These are phyloP conservation scores for Aquilaria yunnanensis DNA, from an alignment of 345 rosid genomes.

Conservation along the genomic window DNA sequence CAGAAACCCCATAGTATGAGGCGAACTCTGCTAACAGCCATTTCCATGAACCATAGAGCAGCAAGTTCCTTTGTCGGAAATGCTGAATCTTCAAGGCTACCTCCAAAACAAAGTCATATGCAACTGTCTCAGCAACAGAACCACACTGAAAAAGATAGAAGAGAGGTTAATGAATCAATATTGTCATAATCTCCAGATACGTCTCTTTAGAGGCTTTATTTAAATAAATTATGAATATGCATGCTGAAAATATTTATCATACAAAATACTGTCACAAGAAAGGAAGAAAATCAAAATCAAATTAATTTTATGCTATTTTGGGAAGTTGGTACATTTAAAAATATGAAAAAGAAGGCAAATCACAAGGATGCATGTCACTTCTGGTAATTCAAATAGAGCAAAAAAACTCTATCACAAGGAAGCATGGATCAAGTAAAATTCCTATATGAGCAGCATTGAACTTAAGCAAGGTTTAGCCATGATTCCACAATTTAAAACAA, in stretches of 20 bases:
- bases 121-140: constrained; percentile 96
- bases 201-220: background rate
- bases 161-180: constrained; percentile 10
- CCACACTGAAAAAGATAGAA: constrained; percentile 57
- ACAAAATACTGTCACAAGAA: too few relatives aligned
- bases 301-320: background rate
- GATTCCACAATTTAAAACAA: too few relatives aligned
- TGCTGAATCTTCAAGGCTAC: constrained; percentile 86
- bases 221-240: background rate
- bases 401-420: too few relatives aligned
- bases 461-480: too few relatives aligned
- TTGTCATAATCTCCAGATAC: constrained; percentile 5
- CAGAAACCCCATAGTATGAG: constrained; percentile 90
- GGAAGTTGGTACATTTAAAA: background rate
- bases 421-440: too few relatives aligned
- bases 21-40: constrained; percentile 96
- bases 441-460: too few relatives aligned
- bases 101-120: constrained; percentile 85
- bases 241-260: background rate
- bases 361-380: too few relatives aligned
- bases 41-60: constrained; percentile 86
- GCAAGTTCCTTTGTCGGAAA: constrained; percentile 86
- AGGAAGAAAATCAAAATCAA: background rate
- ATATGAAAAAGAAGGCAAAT: background rate
- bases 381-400: too few relatives aligned